Evolutionary conservation across 257 asterid genomes (phyloP), one percentile per base, ranked within the genome.

Genomic region (Nicotiana knightiana): DNA sequence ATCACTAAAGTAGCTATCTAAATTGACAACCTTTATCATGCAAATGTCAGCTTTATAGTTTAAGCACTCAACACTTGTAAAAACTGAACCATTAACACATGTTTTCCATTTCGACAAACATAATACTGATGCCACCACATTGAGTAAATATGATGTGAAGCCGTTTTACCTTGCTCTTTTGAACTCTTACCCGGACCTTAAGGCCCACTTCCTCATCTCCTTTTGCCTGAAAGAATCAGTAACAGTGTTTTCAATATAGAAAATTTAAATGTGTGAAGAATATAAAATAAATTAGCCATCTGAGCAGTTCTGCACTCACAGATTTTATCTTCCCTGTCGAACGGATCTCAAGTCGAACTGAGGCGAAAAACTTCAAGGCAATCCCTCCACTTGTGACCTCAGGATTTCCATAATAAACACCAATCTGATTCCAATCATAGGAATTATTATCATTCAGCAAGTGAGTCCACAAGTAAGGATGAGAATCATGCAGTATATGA

Each of bases 321-420:
- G 98, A 94, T 91, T 96, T 96, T 86, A 96, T 93, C 96, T 96
- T 96, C 89, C 99, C 99, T 33, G 84, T 92, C 18, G 97, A 84
- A 73, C 99, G 97, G 88, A 96, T 96, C 91, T 96, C 99, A 86
- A 96, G 98, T 75, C 99, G 97, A 83, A 94, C 97, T 15, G 98
- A 96, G 65, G 99, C 98, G 83, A 96, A 96, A 86, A 96, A 96
- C 93, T 94, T 96, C 79, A 96, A 88, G 75, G 99, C 99, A 84
- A 96, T 92, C 65, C 99, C 98, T 87, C 99, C 99, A 82, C 99
- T 94, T 32, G 99, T 96, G 85, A 96, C 99, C 87, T 96, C 99
- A 53, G 98, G 98, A 83, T 94, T 96, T 86, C 99, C 99, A 39
- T 96, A 96, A 88, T 89, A 96, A 53, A 96, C 98, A 59, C 99